Percentiles rank a stretch among this genome's conserved stretches.
These are phyloP conservation scores for Durio zibethinus DNA, from an alignment of 345 rosid genomes.

Conservation along the genomic window DNA sequence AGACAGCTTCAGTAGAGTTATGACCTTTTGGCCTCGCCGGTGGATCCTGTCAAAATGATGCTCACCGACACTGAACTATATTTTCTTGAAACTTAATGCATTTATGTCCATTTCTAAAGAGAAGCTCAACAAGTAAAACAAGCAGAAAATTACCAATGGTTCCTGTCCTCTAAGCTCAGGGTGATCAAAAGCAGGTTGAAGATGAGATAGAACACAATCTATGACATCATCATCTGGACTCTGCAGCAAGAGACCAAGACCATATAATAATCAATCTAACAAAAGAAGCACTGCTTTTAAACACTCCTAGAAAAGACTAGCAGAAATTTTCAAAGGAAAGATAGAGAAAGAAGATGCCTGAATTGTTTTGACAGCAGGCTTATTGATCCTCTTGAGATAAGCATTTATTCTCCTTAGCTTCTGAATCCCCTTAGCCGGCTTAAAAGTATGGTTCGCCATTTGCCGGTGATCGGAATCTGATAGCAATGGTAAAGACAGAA, in stretches of 20 bases:
- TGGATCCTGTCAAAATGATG: constrained; percentile 46
- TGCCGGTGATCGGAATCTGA: constrained; percentile 42
- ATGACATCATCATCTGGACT: constrained; percentile 97
- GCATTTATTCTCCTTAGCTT: constrained; percentile 51
- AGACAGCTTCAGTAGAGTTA: constrained; percentile 31
- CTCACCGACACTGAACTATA: neutral
- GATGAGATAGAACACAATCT: constrained; percentile 80
- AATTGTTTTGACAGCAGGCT: constrained; percentile 83
- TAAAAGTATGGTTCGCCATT: constrained; percentile 46
- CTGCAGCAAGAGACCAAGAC: constrained; percentile 32
- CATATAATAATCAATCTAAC: constrained; percentile 9
- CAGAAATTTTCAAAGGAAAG: neutral
- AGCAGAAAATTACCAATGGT: constrained; percentile 47
- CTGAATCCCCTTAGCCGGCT: constrained; percentile 40
- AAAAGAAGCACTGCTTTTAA: neutral
- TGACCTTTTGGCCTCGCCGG: constrained; percentile 57
- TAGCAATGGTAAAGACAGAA: constrained; percentile 30
- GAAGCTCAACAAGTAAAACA: neutral
- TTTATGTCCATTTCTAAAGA: neutral
- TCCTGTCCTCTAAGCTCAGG: constrained; percentile 71
- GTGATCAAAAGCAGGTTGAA: constrained; percentile 94
- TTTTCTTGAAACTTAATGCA: constrained; percentile 6
- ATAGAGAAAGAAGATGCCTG: constrained; percentile 37
- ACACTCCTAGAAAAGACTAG: neutral
- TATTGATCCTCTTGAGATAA: constrained; percentile 70